Conservation (phyloP, 805 yeast genomes). For the Ogataea minuta region DNA sequence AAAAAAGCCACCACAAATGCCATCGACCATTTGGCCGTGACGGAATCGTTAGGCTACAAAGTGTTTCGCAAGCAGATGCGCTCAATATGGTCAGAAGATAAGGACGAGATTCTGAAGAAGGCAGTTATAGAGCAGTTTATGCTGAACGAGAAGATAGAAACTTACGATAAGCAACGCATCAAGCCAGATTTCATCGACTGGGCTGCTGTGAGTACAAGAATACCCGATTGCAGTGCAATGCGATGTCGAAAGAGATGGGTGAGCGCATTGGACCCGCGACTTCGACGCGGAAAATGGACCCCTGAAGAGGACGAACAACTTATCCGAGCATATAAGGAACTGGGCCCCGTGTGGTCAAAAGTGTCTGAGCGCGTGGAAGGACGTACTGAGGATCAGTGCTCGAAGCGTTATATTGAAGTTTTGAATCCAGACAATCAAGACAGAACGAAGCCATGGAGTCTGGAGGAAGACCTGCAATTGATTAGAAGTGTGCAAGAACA, state of each 20-base stretch:
- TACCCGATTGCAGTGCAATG: conserved; percentile 60
- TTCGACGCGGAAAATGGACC: conserved; percentile 87
- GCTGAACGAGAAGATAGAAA: conserved; percentile 17
- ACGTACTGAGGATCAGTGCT: conserved; percentile 93
- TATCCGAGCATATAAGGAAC: conserved; percentile 57
- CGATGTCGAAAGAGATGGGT: conserved; percentile 89
- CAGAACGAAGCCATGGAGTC: conserved; percentile 74
- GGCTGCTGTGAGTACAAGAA: conserved; percentile 53
- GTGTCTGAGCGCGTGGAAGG: conserved; percentile 76
- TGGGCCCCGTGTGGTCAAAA: conserved; percentile 85
- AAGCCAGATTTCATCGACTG: conserved; percentile 51
- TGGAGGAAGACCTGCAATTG: conserved; percentile 70
- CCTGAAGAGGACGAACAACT: conserved; percentile 69
- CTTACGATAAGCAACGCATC: conserved; percentile 29
- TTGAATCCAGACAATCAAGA: conserved; percentile 78
- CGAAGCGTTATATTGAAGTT: conserved; percentile 86
- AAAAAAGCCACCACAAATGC: conserved; percentile 17
- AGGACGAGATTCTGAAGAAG: conserved; percentile 55
- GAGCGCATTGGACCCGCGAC: conserved; percentile 76
- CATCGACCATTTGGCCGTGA: conserved; percentile 55
- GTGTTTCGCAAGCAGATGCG: conserved; percentile 64
- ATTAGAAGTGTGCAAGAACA: conserved; percentile 63
- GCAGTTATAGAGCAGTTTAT: conserved; percentile 38
- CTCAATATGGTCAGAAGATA: conserved; percentile 73
- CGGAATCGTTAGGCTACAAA: conserved; percentile 72